A percentile compares a stretch with the other conserved stretches of the same genome.
Evolutionary conservation across 345 rosid species (phyloP).

Genomic region (Populus ilicifolia): DNA sequence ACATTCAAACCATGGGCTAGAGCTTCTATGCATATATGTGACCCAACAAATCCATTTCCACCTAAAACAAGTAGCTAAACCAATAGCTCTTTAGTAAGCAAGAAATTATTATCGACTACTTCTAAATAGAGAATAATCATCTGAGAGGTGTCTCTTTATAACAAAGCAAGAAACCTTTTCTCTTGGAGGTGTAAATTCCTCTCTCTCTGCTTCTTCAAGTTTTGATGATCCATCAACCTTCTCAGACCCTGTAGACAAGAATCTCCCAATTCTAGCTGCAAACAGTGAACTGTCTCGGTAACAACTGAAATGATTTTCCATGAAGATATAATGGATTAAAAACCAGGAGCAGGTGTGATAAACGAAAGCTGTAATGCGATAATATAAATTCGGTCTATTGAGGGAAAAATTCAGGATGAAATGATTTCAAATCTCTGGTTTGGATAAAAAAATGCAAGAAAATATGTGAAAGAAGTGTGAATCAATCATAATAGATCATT

Average conservation of each 20-base stretch:
- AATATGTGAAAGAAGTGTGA: no score
- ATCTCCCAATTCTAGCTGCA: conserved; percentile 41
- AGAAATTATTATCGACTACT: not conserved
- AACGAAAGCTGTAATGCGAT: not conserved
- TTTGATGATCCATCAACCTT: conserved; percentile 77
- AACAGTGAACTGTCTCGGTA: conserved; percentile 30
- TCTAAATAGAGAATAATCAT: conserved; percentile 6
- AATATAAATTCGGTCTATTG: not conserved
- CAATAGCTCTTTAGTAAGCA: not conserved
- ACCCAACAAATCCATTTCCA: conserved; percentile 98
- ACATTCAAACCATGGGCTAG: conserved; percentile 63
- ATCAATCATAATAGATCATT: no score
- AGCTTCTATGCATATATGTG: conserved; percentile 87
- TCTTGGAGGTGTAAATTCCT: conserved; percentile 62
- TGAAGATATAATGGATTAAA: not conserved
- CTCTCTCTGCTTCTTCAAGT: conserved; percentile 90
- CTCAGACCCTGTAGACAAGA: conserved; percentile 58
- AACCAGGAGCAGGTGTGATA: not conserved
- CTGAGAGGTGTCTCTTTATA: conserved; percentile 2
- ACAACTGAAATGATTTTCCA: not conserved
- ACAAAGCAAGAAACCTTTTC: conserved; percentile 54
- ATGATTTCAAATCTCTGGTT: not conserved
- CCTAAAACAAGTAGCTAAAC: conserved; percentile 89
- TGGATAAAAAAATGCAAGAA: no score
- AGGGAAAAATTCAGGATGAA: not conserved